Percentiles rank a stretch among this genome's conserved stretches.
Evolutionary conservation across 768 basidiomycete genomes (phyloP).

Genomic region (Heimioporus sp.): DNA sequence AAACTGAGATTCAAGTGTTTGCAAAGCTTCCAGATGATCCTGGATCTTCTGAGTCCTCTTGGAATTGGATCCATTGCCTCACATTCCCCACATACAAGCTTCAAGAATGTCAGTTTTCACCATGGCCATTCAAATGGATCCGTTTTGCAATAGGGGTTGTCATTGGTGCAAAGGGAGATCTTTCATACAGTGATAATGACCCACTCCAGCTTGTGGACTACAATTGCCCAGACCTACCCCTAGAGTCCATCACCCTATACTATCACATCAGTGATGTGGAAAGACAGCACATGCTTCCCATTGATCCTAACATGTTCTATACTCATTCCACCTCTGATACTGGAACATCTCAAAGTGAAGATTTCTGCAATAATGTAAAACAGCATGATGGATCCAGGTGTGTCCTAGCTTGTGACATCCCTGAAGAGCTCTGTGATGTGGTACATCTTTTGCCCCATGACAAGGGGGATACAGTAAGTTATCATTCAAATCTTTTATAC

Average conservation of each 20-base stretch:
- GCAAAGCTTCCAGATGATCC: neutral
- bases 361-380: too few species aligned
- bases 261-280: conserved; percentile 2
- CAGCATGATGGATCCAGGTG: neutral
- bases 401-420: neutral
- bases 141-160: conserved; percentile 5
- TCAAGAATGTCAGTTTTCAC: neutral
- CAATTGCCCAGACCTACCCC: neutral
- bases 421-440: neutral
- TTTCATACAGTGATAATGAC: neutral
- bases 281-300: neutral
- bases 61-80: conserved; percentile 3
- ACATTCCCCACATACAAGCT: neutral
- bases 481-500: neutral
- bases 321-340: neutral
- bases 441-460: conserved; percentile 5
- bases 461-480: conserved; percentile 2
- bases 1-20: neutral
- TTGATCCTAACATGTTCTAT: neutral
- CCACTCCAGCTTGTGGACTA: neutral
- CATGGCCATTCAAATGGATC: conserved; percentile 4
- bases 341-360: too few species aligned
- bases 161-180: conserved; percentile 1
- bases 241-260: neutral
- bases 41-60: neutral